Evolutionary conservation across 2,329 filamentous ascomycete species (phyloP).

Genomic region (Phaeophleospora eucalypticola): DNA sequence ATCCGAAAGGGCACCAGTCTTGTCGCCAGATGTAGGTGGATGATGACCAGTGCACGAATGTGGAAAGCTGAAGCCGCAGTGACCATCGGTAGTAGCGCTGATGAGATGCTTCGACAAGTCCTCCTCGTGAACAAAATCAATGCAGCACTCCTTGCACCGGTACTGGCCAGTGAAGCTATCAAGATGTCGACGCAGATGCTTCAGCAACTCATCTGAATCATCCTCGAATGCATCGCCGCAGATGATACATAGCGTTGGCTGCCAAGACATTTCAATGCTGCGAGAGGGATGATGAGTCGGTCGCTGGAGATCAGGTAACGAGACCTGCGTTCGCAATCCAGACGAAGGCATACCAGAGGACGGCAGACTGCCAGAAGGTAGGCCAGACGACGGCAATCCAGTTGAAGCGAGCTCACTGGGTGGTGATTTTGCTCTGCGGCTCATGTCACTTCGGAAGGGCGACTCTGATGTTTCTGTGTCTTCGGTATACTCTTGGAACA

Average conservation of each 20-base stretch:
- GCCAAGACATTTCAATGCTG: conserved; percentile 13
- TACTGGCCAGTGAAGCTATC: conserved; percentile 22
- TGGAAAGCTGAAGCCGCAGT: conserved; percentile 28
- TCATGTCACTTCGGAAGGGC: not conserved
- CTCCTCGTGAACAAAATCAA: conserved; percentile 25
- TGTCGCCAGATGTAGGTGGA: conserved; percentile 14
- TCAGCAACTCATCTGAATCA: conserved; percentile 18
- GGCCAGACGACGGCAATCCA: not conserved
- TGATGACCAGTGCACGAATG: conserved; percentile 28
- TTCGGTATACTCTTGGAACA: not conserved
- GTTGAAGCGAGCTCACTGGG: not conserved
- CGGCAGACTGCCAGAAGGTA: not conserved
- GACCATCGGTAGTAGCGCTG: conserved; percentile 15
- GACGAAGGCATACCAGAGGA: not conserved
- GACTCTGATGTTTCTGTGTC: not conserved
- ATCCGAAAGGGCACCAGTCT: conserved; percentile 17
- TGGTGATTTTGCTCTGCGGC: not conserved
- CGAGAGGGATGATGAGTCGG: not conserved
- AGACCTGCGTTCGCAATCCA: not conserved
- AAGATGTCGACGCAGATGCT: conserved; percentile 22
- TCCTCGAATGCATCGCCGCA: conserved; percentile 23
- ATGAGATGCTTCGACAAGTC: conserved; percentile 22
- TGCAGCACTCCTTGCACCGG: conserved; percentile 22
- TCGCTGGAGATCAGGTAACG: not conserved
- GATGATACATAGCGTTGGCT: conserved; percentile 21